These are phyloP conservation scores for Saccharomyces pastorianus DNA, from an alignment of 1,139 yeast species.

Conservation along the genomic window DNA sequence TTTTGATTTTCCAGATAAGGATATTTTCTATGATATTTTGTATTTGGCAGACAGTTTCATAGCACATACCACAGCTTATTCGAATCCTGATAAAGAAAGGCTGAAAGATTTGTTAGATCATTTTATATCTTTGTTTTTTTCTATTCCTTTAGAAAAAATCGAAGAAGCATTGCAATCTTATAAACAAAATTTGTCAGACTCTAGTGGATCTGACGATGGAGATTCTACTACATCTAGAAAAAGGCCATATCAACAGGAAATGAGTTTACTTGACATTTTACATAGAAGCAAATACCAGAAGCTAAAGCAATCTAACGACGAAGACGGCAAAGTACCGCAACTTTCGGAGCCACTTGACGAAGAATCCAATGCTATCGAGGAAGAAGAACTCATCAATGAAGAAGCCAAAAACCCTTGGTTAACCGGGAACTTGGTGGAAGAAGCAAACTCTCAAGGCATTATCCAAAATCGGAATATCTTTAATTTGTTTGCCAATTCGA, in stretches of 20 bases:
- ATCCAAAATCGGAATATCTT: slow-evolving; percentile 38
- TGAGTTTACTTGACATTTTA: slow-evolving; percentile 61
- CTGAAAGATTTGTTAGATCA: slow-evolving; percentile 64
- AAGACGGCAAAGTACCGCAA: slow-evolving; percentile 12
- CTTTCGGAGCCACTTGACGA: slow-evolving; percentile 11
- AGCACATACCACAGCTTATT: slow-evolving; percentile 62
- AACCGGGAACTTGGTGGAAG: slow-evolving; percentile 53
- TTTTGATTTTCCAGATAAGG: slow-evolving; percentile 57
- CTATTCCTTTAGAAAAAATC: slow-evolving; percentile 25
- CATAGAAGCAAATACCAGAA: slow-evolving; percentile 47
- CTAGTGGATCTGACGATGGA: slow-evolving; percentile 15
- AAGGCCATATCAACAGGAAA: slow-evolving; percentile 56
- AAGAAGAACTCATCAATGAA: slow-evolving; percentile 25
- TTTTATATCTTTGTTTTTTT: slow-evolving; percentile 37
- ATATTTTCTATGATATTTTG: slow-evolving; percentile 68
- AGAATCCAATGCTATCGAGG: slow-evolving; percentile 27
- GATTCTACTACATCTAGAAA: slow-evolving; percentile 29
- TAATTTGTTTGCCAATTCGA: slow-evolving; percentile 85
- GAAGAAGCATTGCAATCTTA: slow-evolving; percentile 31
- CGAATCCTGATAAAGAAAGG: slow-evolving; percentile 73
- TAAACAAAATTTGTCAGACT: slow-evolving; percentile 24
- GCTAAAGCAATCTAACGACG: slow-evolving; percentile 36
- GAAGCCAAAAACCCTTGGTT: slow-evolving; percentile 47
- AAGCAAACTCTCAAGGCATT: slow-evolving; percentile 29
- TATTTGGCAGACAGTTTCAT: slow-evolving; percentile 64